phyloP scores from a whole-genome alignment of 805 yeast genomes.

The Pichia rugopelliculosa region DNA sequence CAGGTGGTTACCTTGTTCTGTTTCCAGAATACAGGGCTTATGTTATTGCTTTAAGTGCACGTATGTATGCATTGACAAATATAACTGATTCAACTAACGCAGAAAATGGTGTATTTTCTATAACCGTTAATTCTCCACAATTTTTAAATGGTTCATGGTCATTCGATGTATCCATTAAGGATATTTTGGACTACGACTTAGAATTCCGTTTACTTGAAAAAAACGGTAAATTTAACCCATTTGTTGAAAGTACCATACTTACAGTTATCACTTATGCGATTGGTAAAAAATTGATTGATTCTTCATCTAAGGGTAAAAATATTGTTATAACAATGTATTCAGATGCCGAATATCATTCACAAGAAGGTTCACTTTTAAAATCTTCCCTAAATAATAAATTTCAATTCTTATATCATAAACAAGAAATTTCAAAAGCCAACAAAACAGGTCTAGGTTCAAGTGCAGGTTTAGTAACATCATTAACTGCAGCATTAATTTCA shows the following conservation, averaged over 20 bases:
- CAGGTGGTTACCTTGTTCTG: slow-evolving; percentile 90
- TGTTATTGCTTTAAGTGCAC: slow-evolving; percentile 79
- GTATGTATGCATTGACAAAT: slow-evolving; percentile 66
- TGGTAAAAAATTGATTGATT: slow-evolving; percentile 18
- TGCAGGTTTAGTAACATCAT: slow-evolving; percentile 82
- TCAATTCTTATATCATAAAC: slow-evolving; percentile 52
- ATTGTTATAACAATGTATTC: slow-evolving; percentile 57
- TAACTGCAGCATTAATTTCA: slow-evolving; percentile 58
- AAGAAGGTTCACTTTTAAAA: slow-evolving; percentile 36
- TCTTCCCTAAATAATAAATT: slow-evolving; percentile 31
- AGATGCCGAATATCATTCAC: slow-evolving; percentile 87
- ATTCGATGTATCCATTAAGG: slow-evolving; percentile 31
- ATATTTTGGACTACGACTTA: slow-evolving; percentile 9
- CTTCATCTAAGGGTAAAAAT: slow-evolving; percentile 25
- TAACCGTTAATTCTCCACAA: slow-evolving; percentile 66
- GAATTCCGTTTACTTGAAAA: slow-evolving; percentile 9
- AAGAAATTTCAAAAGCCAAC: slow-evolving; percentile 62
- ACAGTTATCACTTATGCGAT: slow-evolving; percentile 47
- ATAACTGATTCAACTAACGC: not conserved
- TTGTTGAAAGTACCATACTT: slow-evolving; percentile 55
- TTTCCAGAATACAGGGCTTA: slow-evolving; percentile 69
- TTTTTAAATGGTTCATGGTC: slow-evolving; percentile 66
- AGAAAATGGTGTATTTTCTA: slow-evolving; percentile 14
- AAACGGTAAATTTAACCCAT: slow-evolving; percentile 49
- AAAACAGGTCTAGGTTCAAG: slow-evolving; percentile 96